Conservation (phyloP, 225 moss, liverwort and hornwort genomes). For the Polytrichum formosum region DNA sequence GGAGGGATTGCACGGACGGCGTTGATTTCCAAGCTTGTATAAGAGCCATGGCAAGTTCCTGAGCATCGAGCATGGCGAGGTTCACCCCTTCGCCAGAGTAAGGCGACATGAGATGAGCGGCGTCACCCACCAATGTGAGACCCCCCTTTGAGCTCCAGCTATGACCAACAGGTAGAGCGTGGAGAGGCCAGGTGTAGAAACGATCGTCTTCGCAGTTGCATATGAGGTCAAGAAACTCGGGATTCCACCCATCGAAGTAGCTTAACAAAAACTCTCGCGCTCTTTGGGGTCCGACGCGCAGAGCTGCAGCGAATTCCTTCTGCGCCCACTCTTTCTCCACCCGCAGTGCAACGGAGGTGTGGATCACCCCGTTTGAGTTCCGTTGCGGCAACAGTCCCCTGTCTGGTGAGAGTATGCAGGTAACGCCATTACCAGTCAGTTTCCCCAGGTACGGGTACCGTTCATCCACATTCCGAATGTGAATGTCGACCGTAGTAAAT, state of each 20-base stretch:
- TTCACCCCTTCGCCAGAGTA: no score
- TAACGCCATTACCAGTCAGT: neutral
- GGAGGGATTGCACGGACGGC: neutral
- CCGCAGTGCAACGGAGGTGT: neutral
- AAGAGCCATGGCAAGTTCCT: constrained; percentile 3
- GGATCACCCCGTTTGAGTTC: neutral
- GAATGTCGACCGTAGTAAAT: neutral
- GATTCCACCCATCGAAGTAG: constrained; percentile 2
- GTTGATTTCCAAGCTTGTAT: constrained; percentile 1
- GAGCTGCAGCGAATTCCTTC: neutral
- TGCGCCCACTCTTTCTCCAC: constrained; percentile 3
- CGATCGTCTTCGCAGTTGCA: no score
- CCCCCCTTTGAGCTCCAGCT: no score
- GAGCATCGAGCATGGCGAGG: neutral
- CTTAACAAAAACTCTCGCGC: neutral
- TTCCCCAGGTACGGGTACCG: constrained; percentile 1
- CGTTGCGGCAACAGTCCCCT: neutral
- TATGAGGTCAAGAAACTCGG: no score
- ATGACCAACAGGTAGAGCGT: no score
- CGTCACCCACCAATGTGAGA: no score
- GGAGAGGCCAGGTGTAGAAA: no score
- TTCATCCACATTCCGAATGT: constrained; percentile 4
- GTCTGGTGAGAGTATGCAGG: neutral
- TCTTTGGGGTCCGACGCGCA: neutral
- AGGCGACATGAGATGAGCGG: no score